These are phyloP conservation scores for Fusarium paranaense DNA, from an alignment of 2,329 filamentous ascomycete species.

Conservation along the genomic window DNA sequence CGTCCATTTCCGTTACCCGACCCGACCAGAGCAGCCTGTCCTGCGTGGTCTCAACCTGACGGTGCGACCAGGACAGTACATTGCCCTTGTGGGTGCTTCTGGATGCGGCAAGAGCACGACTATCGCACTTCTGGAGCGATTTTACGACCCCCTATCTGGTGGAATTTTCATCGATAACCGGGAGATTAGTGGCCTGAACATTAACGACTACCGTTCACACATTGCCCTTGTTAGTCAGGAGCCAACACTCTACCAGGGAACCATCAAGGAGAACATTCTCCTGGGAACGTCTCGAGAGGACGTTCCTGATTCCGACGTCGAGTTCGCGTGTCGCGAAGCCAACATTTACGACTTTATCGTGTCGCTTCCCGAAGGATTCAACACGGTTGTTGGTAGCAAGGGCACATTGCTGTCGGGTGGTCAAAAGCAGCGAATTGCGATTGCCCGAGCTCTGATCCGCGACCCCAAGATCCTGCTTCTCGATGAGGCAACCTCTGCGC, in stretches of 20 bases:
- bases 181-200: conserved; percentile 83
- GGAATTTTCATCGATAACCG: conserved; percentile 84
- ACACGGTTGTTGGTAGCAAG: conserved; percentile 87
- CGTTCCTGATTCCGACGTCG: conserved; percentile 77
- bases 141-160: conserved; percentile 89
- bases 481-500: conserved; percentile 82
- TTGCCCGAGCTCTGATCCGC: conserved; percentile 90
- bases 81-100: conserved; percentile 92
- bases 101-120: conserved; percentile 96
- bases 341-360: conserved; percentile 95
- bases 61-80: conserved; percentile 82
- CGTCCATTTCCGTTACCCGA: conserved; percentile 95
- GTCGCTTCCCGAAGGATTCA: conserved; percentile 86
- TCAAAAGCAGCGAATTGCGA: conserved; percentile 94
- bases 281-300: conserved; percentile 77
- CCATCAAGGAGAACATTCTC: conserved; percentile 89
- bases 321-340: conserved; percentile 86
- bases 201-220: conserved; percentile 86
- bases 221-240: conserved; percentile 94
- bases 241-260: conserved; percentile 93
- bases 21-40: conserved; percentile 90
- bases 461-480: conserved; percentile 88
- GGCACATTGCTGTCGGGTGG: conserved; percentile 88
- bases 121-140: conserved; percentile 90
- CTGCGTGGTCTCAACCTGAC: conserved; percentile 83